Evolutionary conservation across 1,284 basidiomycete genomes (phyloP).

Genomic region (Omphalotus olearius): DNA sequence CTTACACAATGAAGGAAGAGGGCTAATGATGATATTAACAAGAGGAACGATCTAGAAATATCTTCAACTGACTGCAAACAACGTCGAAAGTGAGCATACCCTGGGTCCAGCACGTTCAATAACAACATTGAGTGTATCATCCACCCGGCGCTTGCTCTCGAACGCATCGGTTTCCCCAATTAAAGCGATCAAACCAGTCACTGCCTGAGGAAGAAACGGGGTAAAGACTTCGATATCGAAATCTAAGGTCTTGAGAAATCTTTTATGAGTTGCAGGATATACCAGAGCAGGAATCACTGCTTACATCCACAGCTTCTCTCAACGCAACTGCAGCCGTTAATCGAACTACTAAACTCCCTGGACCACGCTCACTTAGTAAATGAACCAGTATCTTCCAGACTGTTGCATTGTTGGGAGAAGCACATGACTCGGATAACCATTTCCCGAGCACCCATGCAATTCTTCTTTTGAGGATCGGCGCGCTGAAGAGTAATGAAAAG

Average conservation of each 20-base stretch:
- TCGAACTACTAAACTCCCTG: slow-evolving; percentile 74
- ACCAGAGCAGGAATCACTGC: slow-evolving; percentile 24
- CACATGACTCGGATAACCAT: slow-evolving; percentile 70
- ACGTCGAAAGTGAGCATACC: slow-evolving; percentile 34
- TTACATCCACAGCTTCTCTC: slow-evolving; percentile 78
- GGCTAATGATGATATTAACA: slow-evolving; percentile 51
- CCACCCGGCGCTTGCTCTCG: slow-evolving; percentile 76
- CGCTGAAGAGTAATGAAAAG: slow-evolving; percentile 38
- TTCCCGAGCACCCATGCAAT: slow-evolving; percentile 89
- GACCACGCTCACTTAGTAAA: slow-evolving; percentile 63
- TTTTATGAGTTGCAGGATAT: slow-evolving; percentile 12
- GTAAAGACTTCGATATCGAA: slow-evolving; percentile 58
- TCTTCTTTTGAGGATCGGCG: slow-evolving; percentile 83
- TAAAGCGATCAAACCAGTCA: slow-evolving; percentile 64
- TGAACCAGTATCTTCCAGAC: slow-evolving; percentile 81
- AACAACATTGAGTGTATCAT: slow-evolving; percentile 65
- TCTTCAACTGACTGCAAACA: neutral
- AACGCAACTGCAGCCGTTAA: slow-evolving; percentile 76
- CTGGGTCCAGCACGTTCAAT: slow-evolving; percentile 64
- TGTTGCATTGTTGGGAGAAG: slow-evolving; percentile 53
- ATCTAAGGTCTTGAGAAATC: slow-evolving; percentile 43
- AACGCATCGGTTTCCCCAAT: slow-evolving; percentile 73
- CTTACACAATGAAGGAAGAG: slow-evolving; percentile 77
- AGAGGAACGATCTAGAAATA: slow-evolving; percentile 13
- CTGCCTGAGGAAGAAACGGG: slow-evolving; percentile 52